These are phyloP conservation scores for Lolium perenne DNA, from an alignment of 176 grass and related monocot species.

Conservation along the genomic window DNA sequence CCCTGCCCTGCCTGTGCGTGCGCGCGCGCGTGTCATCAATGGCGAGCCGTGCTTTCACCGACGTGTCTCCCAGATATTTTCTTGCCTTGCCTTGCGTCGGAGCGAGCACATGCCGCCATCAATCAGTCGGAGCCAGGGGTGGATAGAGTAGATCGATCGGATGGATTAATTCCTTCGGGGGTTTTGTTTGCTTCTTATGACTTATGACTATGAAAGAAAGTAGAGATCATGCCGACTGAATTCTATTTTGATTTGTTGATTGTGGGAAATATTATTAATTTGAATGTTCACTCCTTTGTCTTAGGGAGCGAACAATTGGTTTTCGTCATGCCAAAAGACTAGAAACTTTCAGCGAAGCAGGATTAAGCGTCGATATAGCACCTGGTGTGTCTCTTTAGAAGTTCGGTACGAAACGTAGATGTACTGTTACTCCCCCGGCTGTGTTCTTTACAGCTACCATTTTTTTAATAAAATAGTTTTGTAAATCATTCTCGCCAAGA, in stretches of 20 bases:
- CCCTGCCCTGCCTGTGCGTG: not conserved
- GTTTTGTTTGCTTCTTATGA: not conserved
- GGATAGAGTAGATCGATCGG: not conserved
- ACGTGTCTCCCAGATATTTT: conserved; percentile 30
- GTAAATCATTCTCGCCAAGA: too few relatives aligned
- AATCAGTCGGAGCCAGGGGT: not conserved
- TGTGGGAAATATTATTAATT: not conserved
- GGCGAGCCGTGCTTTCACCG: not conserved
- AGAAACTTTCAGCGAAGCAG: too few relatives aligned
- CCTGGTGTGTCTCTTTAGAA: too few relatives aligned
- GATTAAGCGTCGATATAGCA: too few relatives aligned
- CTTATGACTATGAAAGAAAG: not conserved
- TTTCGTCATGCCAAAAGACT: too few relatives aligned
- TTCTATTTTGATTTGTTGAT: not conserved
- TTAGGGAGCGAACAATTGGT: too few relatives aligned
- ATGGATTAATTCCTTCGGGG: not conserved
- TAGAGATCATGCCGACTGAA: too few relatives aligned
- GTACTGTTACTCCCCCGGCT: too few relatives aligned
- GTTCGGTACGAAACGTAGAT: too few relatives aligned
- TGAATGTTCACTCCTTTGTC: too few relatives aligned
- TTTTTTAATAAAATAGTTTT: too few relatives aligned
- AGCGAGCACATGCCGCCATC: not conserved
- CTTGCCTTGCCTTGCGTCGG: not conserved
- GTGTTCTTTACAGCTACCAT: too few relatives aligned
- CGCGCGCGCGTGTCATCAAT: conserved; percentile 18